Base-by-base conservation (phyloP, 1,284 basidiomycete species). In the Cryptococcus sp. region DNA sequence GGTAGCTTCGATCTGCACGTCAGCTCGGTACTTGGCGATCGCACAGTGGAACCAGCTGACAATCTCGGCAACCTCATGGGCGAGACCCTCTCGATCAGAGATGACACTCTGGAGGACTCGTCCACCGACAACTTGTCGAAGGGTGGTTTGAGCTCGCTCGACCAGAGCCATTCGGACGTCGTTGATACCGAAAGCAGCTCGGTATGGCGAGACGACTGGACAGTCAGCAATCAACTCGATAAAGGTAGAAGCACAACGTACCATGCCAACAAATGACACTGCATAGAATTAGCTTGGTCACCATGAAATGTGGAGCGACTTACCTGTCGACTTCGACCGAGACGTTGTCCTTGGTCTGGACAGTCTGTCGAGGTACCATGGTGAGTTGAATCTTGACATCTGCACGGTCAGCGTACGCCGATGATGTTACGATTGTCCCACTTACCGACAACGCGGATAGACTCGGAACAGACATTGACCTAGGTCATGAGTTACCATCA, bases 381-480 rank as follows among this genome's bases (percentile, higher is more conserved):
- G 82, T 85, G 57, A 94, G 87, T 68, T 93, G 88, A 58, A 97
- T 93, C 74, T 93, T 93, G 71, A 97, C 92, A 62, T 95, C 89
- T 68, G 34, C 7, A 23, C 3, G 21, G 21, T 28, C 47, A n/a
- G 28, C 26, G 28, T 26, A 4, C 18, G 12, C 26, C 4, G n/a
- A 5, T 26, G 9, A 38, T 10, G n/a, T n/a, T n/a, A n/a, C 3
- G 9, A 35, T 35, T 12, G 26, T n/a, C 18, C 11, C 24, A 65
- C 66, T 50, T 43, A 67, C 66, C 60, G 53, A 73, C 90, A 43
- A 86, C 71, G 48, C 83, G 81, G 35, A 93, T 78, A 1, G 79
- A 78, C 70, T 97, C 92, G 7, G 87, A 87, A 78, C 90, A 94
- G 50, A 93, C 87, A 67, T 97, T 97, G 71, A 97, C 84, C n/a